Base-by-base conservation (phyloP, 768 basidiomycete genomes). In the Tricholoma bakamatsutake region DNA sequence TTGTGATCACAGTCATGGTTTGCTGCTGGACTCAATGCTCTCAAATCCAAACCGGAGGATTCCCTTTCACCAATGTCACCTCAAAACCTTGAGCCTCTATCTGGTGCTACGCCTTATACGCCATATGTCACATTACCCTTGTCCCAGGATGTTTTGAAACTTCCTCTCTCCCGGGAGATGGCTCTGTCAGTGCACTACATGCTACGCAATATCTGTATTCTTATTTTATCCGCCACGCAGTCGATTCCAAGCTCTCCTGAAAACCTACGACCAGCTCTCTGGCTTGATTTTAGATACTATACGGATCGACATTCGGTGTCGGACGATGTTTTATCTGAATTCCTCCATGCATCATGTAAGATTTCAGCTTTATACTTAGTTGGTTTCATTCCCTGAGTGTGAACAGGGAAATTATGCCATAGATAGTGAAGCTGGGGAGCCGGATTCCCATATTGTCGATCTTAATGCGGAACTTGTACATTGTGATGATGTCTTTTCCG, bases 161-260 rank as follows among this genome's bases (percentile, higher is more conserved):
- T 98, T 4, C 90, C 93, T 3, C 74, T 98, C 31, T 94, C 93
- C 1, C 76, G 75, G 43, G 94, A 95, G 57, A 98, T 96, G 94
- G 78, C 86, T 13, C 67, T 94, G 95, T 95, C 62, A 61, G 92
- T 73, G 28, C 45, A 49, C 42, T 5, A 6, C 33, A 12, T 52
- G 51, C 28, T 17, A 30, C 6, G n/a, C 15, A 15, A 48, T 17
- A 48, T 31, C 5, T 10, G 2, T n/a, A 31, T 48, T n/a, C 28
- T 48, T 10, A 48, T 48, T n/a, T 48, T 48, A 8, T 15, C n/a
- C 13, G 57, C 27, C 21, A 42, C 58, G 3, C 60, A 96, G 96
- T 57, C 93, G 93, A 30, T 97, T 93, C 71, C 88, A 95, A 66
- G 90, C 93, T 0, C 76, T 98, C 45, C 75, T 95, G 40, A 85